Evolutionary conservation across 805 yeast species (phyloP), one percentile per base, ranked within the genome.

Genomic region (Metschnikowia anglica): DNA sequence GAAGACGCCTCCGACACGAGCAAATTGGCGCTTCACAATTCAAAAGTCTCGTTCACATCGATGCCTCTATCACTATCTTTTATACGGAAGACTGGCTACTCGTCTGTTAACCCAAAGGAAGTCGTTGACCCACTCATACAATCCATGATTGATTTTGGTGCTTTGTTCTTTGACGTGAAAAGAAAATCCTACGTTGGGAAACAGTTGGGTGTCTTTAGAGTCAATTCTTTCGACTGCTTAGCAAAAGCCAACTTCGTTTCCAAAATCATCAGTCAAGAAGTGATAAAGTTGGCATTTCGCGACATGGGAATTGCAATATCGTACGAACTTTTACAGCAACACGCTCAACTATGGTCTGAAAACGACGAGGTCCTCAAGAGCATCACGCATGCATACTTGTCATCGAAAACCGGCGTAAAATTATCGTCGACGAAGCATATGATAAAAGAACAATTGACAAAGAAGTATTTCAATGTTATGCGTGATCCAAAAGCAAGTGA

Each of bases 161-260:
- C 80, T 0, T 62, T 68, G 34, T 71, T 73, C 41, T 68, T 58
- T 46, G 78, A 73, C 49, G 47, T 61, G 29, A 51, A 47, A n/a
- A 55, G 63, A 20, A 49, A 59, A 20, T 49, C 60, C 1, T 72
- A 61, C 34, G 58, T 67, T 7, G 79, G 77, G 3, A 70, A 72
- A 47, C 83, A 78, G 52, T 54, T 70, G 24, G 83, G 83, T 7
- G 72, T 71, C 0, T 74, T 77, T 44, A 48, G 80, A 39, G 66
- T 74, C 7, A 77, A 73, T 46, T 74, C 80, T 0, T 70, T 76
- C 47, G 77, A 75, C 47, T 71, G 78, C 28, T 59, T 73, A 37
- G 69, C 66, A 28, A 73, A 77, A 43, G 73, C 80, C n/a, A 76
- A 74, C 51, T 70, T 63, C 34, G 61, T 79, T 9, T 71, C 75